These are phyloP conservation scores for Arabidopsis arenosa DNA, from an alignment of 345 rosid species.

Conservation along the genomic window DNA sequence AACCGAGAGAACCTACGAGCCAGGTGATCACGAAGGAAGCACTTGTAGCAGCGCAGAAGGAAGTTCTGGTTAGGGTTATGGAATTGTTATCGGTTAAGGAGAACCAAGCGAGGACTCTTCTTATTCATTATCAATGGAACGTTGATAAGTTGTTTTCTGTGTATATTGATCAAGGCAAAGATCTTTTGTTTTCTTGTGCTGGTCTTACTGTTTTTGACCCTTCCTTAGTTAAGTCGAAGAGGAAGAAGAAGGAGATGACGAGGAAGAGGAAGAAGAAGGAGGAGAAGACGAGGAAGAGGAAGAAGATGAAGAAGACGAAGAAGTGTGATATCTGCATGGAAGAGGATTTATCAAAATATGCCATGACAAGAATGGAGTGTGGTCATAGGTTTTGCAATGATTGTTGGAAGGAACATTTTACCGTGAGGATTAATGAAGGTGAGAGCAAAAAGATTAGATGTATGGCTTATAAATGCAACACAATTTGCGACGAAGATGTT, in stretches of 20 bases:
- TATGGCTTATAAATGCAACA: slow-evolving; percentile 83
- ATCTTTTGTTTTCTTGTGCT: slow-evolving; percentile 59
- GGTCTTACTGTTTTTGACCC: slow-evolving; percentile 60
- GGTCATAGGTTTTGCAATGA: slow-evolving; percentile 80
- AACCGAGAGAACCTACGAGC: slow-evolving; percentile 13
- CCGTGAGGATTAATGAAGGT: slow-evolving; percentile 83
- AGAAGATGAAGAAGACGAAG: slow-evolving; percentile 53
- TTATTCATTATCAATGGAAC: slow-evolving; percentile 82
- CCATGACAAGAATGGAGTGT: slow-evolving; percentile 79
- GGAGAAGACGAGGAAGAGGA: slow-evolving; percentile 25
- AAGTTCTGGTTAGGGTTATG: slow-evolving; percentile 74
- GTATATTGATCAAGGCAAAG: slow-evolving; percentile 64
- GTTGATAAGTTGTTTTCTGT: slow-evolving; percentile 68
- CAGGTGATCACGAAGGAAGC: slow-evolving; percentile 21
- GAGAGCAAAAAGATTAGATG: slow-evolving; percentile 86
- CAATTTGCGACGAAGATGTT: slow-evolving; percentile 81
- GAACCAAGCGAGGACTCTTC: slow-evolving; percentile 78
- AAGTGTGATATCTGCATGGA: slow-evolving; percentile 83
- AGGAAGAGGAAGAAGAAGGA: slow-evolving; percentile 31
- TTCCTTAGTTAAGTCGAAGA: neutral
- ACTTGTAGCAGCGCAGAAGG: slow-evolving; percentile 51
- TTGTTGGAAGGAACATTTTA: slow-evolving; percentile 82
- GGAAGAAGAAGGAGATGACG: slow-evolving; percentile 23
- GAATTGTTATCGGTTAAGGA: slow-evolving; percentile 73
- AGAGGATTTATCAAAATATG: slow-evolving; percentile 53